Evolutionary conservation across 306 rosid species (phyloP).

Genomic region (Acacia confusa): DNA sequence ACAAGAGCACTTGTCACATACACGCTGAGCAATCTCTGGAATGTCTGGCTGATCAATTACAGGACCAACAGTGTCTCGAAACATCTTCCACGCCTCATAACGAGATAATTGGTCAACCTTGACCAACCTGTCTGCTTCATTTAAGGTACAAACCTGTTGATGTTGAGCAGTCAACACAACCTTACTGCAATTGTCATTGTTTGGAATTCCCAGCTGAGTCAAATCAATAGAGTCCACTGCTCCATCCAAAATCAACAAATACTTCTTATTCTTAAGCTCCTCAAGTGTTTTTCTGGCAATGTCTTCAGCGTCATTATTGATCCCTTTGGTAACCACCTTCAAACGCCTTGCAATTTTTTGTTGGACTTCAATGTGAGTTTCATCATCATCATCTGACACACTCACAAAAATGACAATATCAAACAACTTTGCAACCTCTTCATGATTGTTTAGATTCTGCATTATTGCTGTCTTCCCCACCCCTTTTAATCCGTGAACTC

Average conservation of each 20-base stretch:
- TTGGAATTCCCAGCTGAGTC: background rate
- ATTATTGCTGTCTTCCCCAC: conserved; percentile 2
- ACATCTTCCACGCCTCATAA: conserved; percentile 25
- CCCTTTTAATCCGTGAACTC: background rate
- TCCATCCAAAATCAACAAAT: conserved; percentile 28
- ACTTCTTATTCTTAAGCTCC: background rate
- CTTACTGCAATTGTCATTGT: background rate
- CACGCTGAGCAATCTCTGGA: conserved; percentile 3
- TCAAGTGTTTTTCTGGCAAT: background rate
- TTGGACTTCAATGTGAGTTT: background rate
- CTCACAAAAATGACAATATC: conserved; percentile 4
- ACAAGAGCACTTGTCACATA: conserved; percentile 7
- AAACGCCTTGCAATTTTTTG: background rate
- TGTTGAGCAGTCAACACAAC: conserved; percentile 7
- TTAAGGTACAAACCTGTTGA: background rate
- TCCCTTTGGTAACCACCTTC: background rate
- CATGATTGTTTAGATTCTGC: conserved; percentile 2
- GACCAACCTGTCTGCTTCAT: background rate
- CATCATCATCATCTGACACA: background rate
- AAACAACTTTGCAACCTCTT: background rate
- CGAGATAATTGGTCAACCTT: background rate
- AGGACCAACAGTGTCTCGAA: background rate
- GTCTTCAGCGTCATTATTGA: too few relatives aligned
- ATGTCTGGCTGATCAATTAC: background rate
- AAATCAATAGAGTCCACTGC: background rate